These are phyloP conservation scores for Scortechinia acanthostroma DNA, from an alignment of 2,329 filamentous ascomycete species.

Conservation along the genomic window DNA sequence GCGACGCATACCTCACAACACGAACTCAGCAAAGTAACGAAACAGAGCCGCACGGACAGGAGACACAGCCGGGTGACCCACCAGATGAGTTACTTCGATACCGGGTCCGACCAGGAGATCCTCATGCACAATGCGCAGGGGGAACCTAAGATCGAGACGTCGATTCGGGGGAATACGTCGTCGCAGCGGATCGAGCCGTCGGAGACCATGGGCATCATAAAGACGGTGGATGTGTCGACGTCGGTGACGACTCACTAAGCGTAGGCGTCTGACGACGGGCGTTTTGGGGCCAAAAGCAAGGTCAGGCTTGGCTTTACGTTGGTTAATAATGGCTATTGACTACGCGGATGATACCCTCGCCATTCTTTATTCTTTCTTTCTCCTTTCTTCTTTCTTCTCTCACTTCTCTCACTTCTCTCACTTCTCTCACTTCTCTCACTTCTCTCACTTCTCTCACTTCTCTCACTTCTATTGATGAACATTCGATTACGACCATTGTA, in stretches of 20 bases:
- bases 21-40: conserved; percentile 11
- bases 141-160: conserved; percentile 15
- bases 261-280: too few species aligned
- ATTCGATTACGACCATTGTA: too few species aligned
- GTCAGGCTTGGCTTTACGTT: too few species aligned
- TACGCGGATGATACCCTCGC: too few species aligned
- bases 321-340: too few species aligned
- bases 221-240: conserved; percentile 16
- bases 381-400: too few species aligned
- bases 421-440: too few species aligned
- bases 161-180: conserved; percentile 9
- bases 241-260: conserved; percentile 7
- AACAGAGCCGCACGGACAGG: conserved; percentile 4
- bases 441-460: too few species aligned
- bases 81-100: conserved; percentile 9
- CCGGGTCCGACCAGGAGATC: conserved; percentile 14
- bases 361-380: too few species aligned
- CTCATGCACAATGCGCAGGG: conserved; percentile 14
- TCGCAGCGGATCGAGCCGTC: conserved; percentile 2
- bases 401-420: too few species aligned
- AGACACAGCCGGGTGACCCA: not conserved
- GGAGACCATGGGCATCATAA: conserved; percentile 13
- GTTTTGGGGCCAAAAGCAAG: too few species aligned
- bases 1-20: conserved; percentile 9
- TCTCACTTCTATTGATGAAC: too few species aligned